Percentiles rank a stretch among this genome's conserved stretches.
Evolutionary conservation across 257 asterid species (phyloP).

Genomic region (Solanum bulbocastanum): DNA sequence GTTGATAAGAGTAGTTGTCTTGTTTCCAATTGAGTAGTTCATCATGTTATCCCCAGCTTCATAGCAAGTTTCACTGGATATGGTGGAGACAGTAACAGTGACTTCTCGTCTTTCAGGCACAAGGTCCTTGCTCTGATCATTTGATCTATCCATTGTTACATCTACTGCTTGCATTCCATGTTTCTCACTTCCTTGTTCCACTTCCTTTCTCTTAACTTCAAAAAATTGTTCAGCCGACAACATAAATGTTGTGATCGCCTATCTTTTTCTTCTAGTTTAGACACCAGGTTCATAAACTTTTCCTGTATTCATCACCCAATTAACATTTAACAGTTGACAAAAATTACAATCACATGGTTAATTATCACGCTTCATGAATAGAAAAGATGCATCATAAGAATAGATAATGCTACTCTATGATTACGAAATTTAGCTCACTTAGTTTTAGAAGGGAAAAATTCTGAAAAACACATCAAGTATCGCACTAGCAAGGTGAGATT

Average conservation of each 20-base stretch:
- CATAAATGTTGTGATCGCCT: conserved; percentile 34
- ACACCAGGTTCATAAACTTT: conserved; percentile 25
- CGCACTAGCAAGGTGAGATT: too few species aligned
- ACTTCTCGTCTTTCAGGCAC: conserved; percentile 64
- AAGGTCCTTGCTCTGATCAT: conserved; percentile 1
- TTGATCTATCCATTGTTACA: conserved; percentile 6
- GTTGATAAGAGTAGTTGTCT: conserved; percentile 21
- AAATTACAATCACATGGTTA: too few species aligned
- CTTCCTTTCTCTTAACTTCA: conserved; percentile 20
- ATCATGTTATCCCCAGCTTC: conserved; percentile 20
- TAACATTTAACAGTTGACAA: background rate
- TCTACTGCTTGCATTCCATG: conserved; percentile 27
- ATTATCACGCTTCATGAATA: too few species aligned
- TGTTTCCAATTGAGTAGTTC: conserved; percentile 3
- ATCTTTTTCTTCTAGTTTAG: conserved; percentile 20
- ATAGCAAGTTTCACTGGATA: conserved; percentile 16
- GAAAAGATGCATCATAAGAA: too few species aligned
- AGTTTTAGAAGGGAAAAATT: too few species aligned
- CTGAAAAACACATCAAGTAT: too few species aligned
- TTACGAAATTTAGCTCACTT: too few species aligned
- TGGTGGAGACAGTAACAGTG: conserved; percentile 17
- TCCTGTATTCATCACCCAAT: conserved; percentile 29
- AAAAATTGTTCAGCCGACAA: conserved; percentile 11
- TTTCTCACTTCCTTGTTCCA: conserved; percentile 5
- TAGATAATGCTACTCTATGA: too few species aligned